Evolutionary conservation across 2,329 filamentous ascomycete species (phyloP), one percentile per base, ranked within the genome.

Genomic region (Leptographium galeiforme): DNA sequence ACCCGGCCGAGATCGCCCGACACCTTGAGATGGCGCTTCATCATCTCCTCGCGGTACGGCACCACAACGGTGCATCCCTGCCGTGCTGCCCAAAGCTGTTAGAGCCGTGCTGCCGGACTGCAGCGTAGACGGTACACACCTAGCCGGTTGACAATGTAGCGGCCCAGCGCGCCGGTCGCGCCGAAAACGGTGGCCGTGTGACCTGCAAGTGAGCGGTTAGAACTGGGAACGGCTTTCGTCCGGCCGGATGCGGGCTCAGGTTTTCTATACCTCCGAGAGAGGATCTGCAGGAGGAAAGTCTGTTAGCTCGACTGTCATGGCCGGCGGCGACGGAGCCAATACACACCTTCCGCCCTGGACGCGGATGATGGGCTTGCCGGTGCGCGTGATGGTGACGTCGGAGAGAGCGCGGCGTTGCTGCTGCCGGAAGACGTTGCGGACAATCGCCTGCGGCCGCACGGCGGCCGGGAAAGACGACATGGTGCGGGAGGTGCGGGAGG

Each of bases 171-270:
- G 59, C 93, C 93, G 57, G 90, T 96, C 65, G 93, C 93, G 71
- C 93, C 93, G 72, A 98, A 98, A 63, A 98, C 91, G 55, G 93
- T 98, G 57, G 87, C 91, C 58, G 90, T 96, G 72, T 97, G 89
- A 61, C 91, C 91, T 89, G 70, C 61, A 56, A 52, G 50, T 43
- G 4, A 53, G 32, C 25, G 8, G 40, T 51, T 8, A 39, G 49
- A 53, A 53, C 41, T 51, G 7, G 36, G 49, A 53, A 53, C 41
- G 33, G n/a, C 33, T 25, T 5, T 16, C 30, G 41, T 36, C 25
- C 25, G 18, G 16, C 8, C 32, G n/a, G n/a, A 32, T 8, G 16
- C n/a, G 34, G 10, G 30, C 8, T 14, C 4, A 49, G 40, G 33
- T 48, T 50, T 50, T 25, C 3, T 25, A 63, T 82, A 94, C 88